These are phyloP conservation scores for Ascodesmis nigricans DNA, from an alignment of 495 filamentous ascomycete species.

Conservation along the genomic window DNA sequence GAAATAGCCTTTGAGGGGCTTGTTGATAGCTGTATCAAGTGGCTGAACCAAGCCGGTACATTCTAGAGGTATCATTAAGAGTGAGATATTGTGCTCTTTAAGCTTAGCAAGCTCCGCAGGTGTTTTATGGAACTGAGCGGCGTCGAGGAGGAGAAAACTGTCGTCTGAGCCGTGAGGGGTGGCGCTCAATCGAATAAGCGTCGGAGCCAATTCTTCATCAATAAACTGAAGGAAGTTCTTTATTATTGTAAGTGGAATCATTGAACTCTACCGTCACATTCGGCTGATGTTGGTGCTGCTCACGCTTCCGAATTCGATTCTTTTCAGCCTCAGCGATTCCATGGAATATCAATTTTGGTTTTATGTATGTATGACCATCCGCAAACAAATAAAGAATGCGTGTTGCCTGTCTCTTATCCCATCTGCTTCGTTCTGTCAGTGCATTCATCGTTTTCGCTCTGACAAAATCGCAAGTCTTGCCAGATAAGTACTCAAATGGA, in stretches of 20 bases:
- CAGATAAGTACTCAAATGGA: conserved; percentile 3
- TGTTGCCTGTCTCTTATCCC: conserved; percentile 3
- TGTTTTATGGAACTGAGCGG: conserved; percentile 1
- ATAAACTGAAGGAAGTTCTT: neutral
- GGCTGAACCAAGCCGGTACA: conserved; percentile 3
- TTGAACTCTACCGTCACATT: neutral
- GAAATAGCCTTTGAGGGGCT: conserved; percentile 4
- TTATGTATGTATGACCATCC: neutral
- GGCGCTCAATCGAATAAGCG: neutral
- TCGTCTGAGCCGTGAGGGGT: neutral
- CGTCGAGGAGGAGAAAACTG: neutral
- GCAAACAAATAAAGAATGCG: neutral
- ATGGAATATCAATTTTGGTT: neutral
- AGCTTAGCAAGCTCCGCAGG: neutral
- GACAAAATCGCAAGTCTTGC: neutral
- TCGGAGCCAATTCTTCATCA: neutral
- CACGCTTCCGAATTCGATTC: neutral
- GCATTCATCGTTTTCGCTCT: neutral
- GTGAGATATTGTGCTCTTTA: neutral
- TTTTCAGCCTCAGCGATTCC: neutral
- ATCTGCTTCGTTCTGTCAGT: neutral
- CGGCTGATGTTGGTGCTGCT: neutral
- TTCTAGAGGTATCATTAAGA: conserved; percentile 1
- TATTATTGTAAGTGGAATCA: neutral
- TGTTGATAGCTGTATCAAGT: conserved; percentile 6